Percentiles rank a stretch among this genome's conserved stretches.
Conservation (phyloP, 305 asterid species). For the Fraxinus nigra region DNA sequence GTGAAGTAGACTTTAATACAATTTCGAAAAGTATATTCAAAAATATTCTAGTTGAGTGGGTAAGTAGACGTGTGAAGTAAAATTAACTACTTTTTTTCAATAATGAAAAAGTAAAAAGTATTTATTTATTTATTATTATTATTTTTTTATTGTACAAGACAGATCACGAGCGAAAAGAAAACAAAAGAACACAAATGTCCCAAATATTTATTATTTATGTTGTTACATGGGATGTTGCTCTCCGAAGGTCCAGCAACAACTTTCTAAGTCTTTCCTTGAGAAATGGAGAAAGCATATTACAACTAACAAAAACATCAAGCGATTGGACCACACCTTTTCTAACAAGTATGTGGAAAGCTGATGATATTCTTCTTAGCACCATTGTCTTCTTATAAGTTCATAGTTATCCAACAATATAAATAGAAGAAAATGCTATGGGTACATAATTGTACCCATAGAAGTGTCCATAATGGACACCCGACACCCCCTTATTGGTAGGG, state of each 20-base stretch:
- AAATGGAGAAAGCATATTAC: constrained; percentile 50
- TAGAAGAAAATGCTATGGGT: constrained; percentile 22
- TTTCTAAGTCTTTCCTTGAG: constrained; percentile 60
- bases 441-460: too few relatives aligned
- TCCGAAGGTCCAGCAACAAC: constrained; percentile 31
- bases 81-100: too few relatives aligned
- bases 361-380: constrained; percentile 46
- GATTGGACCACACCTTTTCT: constrained; percentile 59
- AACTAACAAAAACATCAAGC: constrained; percentile 49
- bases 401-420: constrained; percentile 56
- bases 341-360: constrained; percentile 53
- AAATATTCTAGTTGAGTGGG: not conserved
- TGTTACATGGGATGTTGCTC: not conserved
- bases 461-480: too few relatives aligned
- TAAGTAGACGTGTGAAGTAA: too few relatives aligned
- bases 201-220: not conserved
- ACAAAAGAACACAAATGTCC: not conserved
- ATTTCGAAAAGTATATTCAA: too few relatives aligned
- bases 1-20: not conserved
- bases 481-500: too few relatives aligned
- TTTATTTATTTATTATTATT: too few relatives aligned
- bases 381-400: constrained; percentile 64
- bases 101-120: too few relatives aligned
- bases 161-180: not conserved
- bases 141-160: not conserved